Evolutionary conservation across 2,329 filamentous ascomycete genomes (phyloP), one percentile per base, ranked within the genome.

Genomic region (Hymenoscyphus occultus): DNA sequence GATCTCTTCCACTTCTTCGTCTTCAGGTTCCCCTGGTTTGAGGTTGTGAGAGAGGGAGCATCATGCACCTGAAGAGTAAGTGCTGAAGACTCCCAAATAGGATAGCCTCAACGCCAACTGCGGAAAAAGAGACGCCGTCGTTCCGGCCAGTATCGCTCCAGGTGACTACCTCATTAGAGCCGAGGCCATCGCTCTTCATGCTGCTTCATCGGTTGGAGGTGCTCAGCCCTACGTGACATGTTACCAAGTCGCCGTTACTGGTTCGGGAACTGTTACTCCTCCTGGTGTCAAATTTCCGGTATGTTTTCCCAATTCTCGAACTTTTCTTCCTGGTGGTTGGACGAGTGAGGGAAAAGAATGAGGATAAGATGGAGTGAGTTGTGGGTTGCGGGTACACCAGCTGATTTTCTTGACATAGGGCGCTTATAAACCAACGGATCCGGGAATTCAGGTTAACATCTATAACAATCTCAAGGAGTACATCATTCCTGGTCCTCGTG

Each of bases 131-230:
- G 81, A 78, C 70, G 81, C 85, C 74, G 77, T 76, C 66, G 74
- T 86, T 66, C 84, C 84, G 51, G 71, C 77, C 40, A 82, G 80
- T 75, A 78, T 86, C 65, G 80, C 83, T 3, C 77, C 81, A 1
- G 84, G 83, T 56, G 78, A 85, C 60, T 86, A 86, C 69, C 79
- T 86, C 35, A 75, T 86, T 72, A 79, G 83, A 56, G 80, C 82
- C 35, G 83, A 86, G 76, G 77, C 82, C 39, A 78, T 85, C 54
- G 83, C 83, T 6, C 77, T 85, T 56, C 83, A 86, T 74, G 81
- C 83, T 19, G 83, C 83, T 16, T 74, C 74, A 65, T 72, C 66
- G 13, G 65, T 66, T 14, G 78, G 76, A 22, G 74, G 72, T 14
- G 77, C 78, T 22, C 77, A 79, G 64, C 76, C 78, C 66, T 79